Conservation (phyloP, 352 stramenopile genomes). For the Pythium dissotocum region DNA sequence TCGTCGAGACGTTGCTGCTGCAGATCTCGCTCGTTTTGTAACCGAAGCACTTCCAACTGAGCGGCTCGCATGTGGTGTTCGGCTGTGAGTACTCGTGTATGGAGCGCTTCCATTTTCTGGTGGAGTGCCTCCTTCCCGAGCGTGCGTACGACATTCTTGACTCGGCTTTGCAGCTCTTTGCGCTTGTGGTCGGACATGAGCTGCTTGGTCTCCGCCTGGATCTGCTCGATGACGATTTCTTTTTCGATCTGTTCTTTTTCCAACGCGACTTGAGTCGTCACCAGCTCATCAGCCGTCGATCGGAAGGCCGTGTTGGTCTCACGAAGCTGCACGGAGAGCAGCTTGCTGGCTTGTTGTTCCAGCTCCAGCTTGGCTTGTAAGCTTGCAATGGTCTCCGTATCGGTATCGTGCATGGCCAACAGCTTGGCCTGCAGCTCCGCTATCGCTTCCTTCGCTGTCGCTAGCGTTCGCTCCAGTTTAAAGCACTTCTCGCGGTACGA, state of each 20-base stretch:
- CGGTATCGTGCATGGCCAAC: slow-evolving; percentile 29
- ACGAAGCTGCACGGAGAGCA: slow-evolving; percentile 51
- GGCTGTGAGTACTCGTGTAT: slow-evolving; percentile 44
- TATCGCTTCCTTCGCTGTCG: slow-evolving; percentile 42
- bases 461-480: slow-evolving; percentile 55
- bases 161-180: slow-evolving; percentile 48
- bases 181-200: slow-evolving; percentile 55
- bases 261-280: slow-evolving; percentile 47
- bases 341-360: slow-evolving; percentile 48
- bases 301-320: slow-evolving; percentile 50
- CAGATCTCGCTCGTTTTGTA: slow-evolving; percentile 35
- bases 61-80: slow-evolving; percentile 58
- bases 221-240: slow-evolving; percentile 45
- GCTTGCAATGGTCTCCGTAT: slow-evolving; percentile 34
- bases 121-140: slow-evolving; percentile 64
- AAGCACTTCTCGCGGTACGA: slow-evolving; percentile 55
- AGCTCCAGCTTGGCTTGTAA: slow-evolving; percentile 55
- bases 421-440: slow-evolving; percentile 36
- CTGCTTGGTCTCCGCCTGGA: slow-evolving; percentile 45
- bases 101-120: slow-evolving; percentile 62
- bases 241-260: slow-evolving; percentile 47
- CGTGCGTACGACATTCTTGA: slow-evolving; percentile 57
- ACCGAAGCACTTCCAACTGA: slow-evolving; percentile 42
- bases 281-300: slow-evolving; percentile 43
- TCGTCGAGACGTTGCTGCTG: slow-evolving; percentile 50